Base-by-base conservation (phyloP, 1,284 basidiomycete species). In the Apiotrichum brassicae region DNA sequence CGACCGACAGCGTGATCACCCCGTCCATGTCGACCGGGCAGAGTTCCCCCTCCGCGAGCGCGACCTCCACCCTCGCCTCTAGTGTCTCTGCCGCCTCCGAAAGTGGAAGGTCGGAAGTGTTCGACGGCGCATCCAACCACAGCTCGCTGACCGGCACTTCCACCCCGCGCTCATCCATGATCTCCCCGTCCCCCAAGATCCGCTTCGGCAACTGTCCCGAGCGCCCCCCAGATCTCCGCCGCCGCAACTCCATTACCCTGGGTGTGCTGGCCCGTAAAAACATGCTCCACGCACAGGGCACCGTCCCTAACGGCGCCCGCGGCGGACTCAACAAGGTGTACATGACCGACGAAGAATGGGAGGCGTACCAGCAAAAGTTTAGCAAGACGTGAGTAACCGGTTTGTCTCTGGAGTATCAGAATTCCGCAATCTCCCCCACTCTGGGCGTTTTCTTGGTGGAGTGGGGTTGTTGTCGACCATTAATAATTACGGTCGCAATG, bases 281-380 rank as follows among this genome's bases (percentile, higher is more conserved):
- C 41, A 54, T 73, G 51, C 53, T 72, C 28, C 56, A 54, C 14
- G 63, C 61, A 16, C 64, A 66, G 48, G 65, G 63, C 16, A 53
- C 39, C 18, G 49, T 42, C 20, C 52, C 37, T 25, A 47, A 33
- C 18, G 24, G 25, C 12, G 18, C 13, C 23, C 25, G 43, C 19
- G 46, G 47, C 23, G 41, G 44, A 11, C 35, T 54, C 13, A 57
- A 46, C 24, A 59, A 48, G 34, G 52, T 72, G 40, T 56, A 62
- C 45, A 70, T 72, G 68, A 68, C 59, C 4, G 70, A 72, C 56
- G 62, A 54, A 23, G 65, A 72, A 38, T 72, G 70, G 70, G 67
- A 66, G 44, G 59, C 56, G 24, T 71, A 72, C 55, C 66, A 68
- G 54, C 55, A 50, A 24, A 53, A 62, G 43, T 65, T 61, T 22